phyloP scores from a whole-genome alignment of 305 asterid species.

The Nicotiana rustica region DNA sequence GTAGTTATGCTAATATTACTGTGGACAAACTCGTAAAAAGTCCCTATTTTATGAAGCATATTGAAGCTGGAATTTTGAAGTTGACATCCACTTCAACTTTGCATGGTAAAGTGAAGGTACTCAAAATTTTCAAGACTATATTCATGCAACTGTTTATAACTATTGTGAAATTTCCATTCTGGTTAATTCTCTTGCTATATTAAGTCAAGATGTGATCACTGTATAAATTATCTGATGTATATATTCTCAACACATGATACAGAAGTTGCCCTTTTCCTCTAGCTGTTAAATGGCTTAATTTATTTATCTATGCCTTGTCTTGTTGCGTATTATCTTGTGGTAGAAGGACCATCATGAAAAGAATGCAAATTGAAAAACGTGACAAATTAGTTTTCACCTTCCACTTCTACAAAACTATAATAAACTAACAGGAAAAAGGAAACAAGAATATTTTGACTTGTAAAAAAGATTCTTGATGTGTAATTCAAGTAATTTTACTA shows the following conservation, averaged over 20 bases:
- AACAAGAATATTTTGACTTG: not conserved
- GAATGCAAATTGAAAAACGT: not conserved
- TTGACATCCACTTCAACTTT: constrained; percentile 37
- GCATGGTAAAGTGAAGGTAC: constrained; percentile 42
- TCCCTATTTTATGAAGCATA: constrained; percentile 36
- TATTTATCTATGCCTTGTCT: not conserved
- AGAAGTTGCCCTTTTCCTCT: not conserved
- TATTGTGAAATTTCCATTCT: constrained; percentile 40
- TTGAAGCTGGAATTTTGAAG: constrained; percentile 35
- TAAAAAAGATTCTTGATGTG: not conserved
- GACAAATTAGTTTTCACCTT: not conserved
- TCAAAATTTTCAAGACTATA: constrained; percentile 38
- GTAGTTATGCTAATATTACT: constrained; percentile 36
- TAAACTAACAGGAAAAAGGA: not conserved
- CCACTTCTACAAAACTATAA: not conserved
- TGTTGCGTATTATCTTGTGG: not conserved
- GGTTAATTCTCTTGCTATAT: constrained; percentile 22
- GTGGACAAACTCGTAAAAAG: constrained; percentile 36
- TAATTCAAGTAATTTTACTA: not conserved
- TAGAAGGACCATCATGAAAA: not conserved
- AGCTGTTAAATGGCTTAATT: not conserved
- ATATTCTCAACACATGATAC: not conserved
- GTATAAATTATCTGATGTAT: no score
- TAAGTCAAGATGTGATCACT: constrained; percentile 31
- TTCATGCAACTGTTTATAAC: constrained; percentile 38